phyloP scores from a whole-genome alignment of 2,329 filamentous ascomycete genomes.

The Ophiocordyceps camponoti-rufipedis region DNA sequence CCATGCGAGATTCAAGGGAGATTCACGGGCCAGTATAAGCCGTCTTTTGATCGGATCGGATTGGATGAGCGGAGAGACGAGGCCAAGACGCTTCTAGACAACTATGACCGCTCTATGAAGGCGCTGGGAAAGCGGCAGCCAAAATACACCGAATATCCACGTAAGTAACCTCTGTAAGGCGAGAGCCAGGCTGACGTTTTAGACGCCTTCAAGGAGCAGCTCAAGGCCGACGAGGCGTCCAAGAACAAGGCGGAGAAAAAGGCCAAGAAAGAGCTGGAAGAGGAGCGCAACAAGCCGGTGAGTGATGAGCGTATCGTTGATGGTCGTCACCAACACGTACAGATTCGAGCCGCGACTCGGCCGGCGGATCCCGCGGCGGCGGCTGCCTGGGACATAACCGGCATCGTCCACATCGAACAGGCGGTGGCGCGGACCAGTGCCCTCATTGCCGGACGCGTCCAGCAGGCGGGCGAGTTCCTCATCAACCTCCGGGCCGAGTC shows the following conservation, averaged over 20 bases:
- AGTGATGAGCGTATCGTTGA: constrained; percentile 4
- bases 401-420: constrained; percentile 28
- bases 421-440: constrained; percentile 17
- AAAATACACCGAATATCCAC: constrained; percentile 28
- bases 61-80: constrained; percentile 23
- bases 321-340: background rate
- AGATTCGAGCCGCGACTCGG: constrained; percentile 22
- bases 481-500: constrained; percentile 28
- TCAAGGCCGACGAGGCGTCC: constrained; percentile 24
- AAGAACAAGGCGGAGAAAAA: constrained; percentile 27
- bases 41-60: constrained; percentile 18
- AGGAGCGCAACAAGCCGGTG: constrained; percentile 21
- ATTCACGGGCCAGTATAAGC: constrained; percentile 22
- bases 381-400: constrained; percentile 33
- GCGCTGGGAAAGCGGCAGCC: constrained; percentile 22
- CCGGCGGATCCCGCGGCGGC: constrained; percentile 27
- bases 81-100: constrained; percentile 19
- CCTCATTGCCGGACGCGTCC: constrained; percentile 27
- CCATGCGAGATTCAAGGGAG: constrained; percentile 25
- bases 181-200: background rate
- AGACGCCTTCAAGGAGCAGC: constrained; percentile 26
- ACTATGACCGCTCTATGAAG: constrained; percentile 23
- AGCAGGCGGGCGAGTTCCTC: constrained; percentile 30
- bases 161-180: constrained; percentile 6
- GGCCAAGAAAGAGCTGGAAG: constrained; percentile 22